phyloP scores from a whole-genome alignment of 129 eudicot genomes.

The Lonicera japonica region DNA sequence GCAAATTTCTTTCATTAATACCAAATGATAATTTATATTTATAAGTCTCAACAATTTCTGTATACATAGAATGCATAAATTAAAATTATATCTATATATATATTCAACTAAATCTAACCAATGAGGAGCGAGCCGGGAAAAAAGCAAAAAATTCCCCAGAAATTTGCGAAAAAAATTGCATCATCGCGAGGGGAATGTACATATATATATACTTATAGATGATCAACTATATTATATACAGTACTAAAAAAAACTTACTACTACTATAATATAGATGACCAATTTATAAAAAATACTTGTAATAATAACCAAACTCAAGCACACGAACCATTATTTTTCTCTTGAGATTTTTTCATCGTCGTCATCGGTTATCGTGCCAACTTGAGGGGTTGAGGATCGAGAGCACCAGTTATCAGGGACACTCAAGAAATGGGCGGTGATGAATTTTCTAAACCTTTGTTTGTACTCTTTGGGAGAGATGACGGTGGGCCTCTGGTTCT shows the following conservation, averaged over 20 bases:
- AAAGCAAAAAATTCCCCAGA: slow-evolving; percentile 25
- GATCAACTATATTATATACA: too few relatives aligned
- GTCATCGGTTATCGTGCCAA: not conserved
- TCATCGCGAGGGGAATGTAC: slow-evolving; percentile 22
- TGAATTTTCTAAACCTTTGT: slow-evolving; percentile 68
- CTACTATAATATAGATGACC: not conserved
- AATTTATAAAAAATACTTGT: not conserved
- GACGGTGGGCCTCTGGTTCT: slow-evolving; percentile 62
- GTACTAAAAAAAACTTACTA: slow-evolving; percentile 4
- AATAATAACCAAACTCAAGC: not conserved
- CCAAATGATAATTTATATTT: slow-evolving; percentile 25
- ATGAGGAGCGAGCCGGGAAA: not conserved
- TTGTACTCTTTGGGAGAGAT: slow-evolving; percentile 75
- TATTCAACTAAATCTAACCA: slow-evolving; percentile 10
- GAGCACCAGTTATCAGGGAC: slow-evolving; percentile 80
- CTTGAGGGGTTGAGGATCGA: slow-evolving; percentile 11
- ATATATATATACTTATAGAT: slow-evolving; percentile 6
- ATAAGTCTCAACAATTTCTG: slow-evolving; percentile 7
- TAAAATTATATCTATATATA: slow-evolving; percentile 4
- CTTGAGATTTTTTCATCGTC: slow-evolving; percentile 8
- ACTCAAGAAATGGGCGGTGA: slow-evolving; percentile 54
- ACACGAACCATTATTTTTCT: slow-evolving; percentile 15
- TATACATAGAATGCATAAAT: slow-evolving; percentile 1
- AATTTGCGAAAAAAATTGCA: slow-evolving; percentile 40
- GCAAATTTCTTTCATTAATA: slow-evolving; percentile 17